Base-by-base conservation (phyloP, 257 asterid genomes). In the Lycium barbarum region DNA sequence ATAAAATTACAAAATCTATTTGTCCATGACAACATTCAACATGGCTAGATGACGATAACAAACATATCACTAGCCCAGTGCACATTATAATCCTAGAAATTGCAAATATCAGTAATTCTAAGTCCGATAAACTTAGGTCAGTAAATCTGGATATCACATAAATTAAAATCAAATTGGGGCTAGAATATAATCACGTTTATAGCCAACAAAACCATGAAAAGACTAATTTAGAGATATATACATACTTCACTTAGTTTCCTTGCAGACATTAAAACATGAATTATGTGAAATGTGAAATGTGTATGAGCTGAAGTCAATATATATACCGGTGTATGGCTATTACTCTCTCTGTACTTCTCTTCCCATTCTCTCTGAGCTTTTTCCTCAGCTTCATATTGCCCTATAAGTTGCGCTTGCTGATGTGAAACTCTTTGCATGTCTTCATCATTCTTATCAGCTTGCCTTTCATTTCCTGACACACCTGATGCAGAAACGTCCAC, bases 351-450 rank as follows among this genome's bases (percentile, higher is more conserved):
- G 90, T 89, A 92, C 83, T 90, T 96, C 87, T 93, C 98, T 90
- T 95, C 98, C 99, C 98, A 96, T 88, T 93, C 96, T 83, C 93
- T 90, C 86, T 96, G 98, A 61, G 95, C 93, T 81, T 89, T 95
- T 90, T 93, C 97, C 87, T 93, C 98, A 76, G 89, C 95, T 90
- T 91, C 96, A 74, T 87, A 92, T 83, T 85, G 91, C 53, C 89
- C 91, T 70, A 86, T 90, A 53, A 89, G 93, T 78, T 91, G 93
- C 2, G 89, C 93, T 88, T 93, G 96, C 85, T 87, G 93, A 66
- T 88, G 88, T 90, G 91, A 86, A 68, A 97, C 93, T 78, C 93
- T 90, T 91, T 92, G 91, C 89, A 90, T 86, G 83, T 89, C 91
- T 80, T 87, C 88, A 73, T 90, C 88, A 79, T 85, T 88, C 79